These are phyloP conservation scores for Chara braunii DNA, from an alignment of 139 green algal species.

Conservation along the genomic window DNA sequence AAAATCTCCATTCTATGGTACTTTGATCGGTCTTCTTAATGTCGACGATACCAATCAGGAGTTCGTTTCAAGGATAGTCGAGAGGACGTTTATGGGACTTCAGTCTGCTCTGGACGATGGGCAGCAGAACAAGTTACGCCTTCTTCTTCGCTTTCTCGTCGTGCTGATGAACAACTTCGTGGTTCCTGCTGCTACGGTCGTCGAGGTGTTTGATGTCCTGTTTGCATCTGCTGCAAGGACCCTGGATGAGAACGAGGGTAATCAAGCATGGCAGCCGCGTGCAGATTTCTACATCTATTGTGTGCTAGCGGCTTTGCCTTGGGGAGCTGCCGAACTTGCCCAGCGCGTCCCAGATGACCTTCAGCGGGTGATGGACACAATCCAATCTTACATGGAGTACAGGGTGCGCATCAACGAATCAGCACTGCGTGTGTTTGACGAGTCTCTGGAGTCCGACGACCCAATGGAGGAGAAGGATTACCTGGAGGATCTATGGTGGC, in stretches of 20 bases:
- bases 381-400: too few relatives aligned
- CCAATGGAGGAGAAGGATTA: too few relatives aligned
- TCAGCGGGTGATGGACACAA: too few relatives aligned
- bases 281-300: conserved; percentile 22
- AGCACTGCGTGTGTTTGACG: too few relatives aligned
- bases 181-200: conserved; percentile 2
- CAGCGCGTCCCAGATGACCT: too few relatives aligned
- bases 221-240: conserved; percentile 3
- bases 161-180: conserved; percentile 13
- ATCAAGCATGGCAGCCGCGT: conserved; percentile 10
- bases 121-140: conserved; percentile 27
- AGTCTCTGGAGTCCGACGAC: too few relatives aligned
- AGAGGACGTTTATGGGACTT: neutral
- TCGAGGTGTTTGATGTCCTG: conserved; percentile 11
- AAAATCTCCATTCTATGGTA: conserved; percentile 20
- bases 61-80: neutral
- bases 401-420: too few relatives aligned
- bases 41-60: conserved; percentile 6
- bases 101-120: conserved; percentile 25
- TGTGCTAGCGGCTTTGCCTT: conserved; percentile 18
- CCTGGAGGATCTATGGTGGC: too few relatives aligned
- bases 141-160: conserved; percentile 25
- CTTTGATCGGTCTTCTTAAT: conserved; percentile 16
- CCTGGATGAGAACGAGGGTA: conserved; percentile 11
- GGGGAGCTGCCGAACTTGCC: too few relatives aligned